Base-by-base conservation (phyloP, 805 yeast genomes). In the Kurtzmaniella cleridarum region DNA sequence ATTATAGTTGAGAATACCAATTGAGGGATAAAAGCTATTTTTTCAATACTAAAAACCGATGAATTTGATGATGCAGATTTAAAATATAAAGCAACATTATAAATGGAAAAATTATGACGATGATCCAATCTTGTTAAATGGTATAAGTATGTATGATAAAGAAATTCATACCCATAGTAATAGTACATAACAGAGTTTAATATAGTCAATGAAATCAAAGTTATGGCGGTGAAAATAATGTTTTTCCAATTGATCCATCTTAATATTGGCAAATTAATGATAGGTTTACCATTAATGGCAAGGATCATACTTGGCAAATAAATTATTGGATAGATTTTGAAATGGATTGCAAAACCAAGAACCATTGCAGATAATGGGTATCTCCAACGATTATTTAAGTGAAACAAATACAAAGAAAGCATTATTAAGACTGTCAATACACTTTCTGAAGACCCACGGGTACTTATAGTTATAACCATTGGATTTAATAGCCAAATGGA, bases 361-460 rank as follows among this genome's bases (percentile, higher is more conserved):
- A 78, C 59, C 0, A 80, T 18, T 2, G 70, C 72, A 3, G 69
- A 59, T 31, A 46, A 5, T 15, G 18, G 16, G n/a, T 23, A 9
- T 15, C 17, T n/a, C 12, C 16, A 18, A 20, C 24, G 24, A 20
- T 5, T 20, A 20, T 20, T 20, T 20, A 8, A 5, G 8, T 30
- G 16, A 9, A 81, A 52, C 30, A 55, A 63, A 49, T 76, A 79
- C 0, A 85, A 51, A 31, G 80, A 62, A 6, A 72, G 54, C 71
- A 88, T 75, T 3, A 89, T 74, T 47, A 91, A 64, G 26, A 86
- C 89, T 2, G 95, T 87, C 34, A 93, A 60, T 1, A 93, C 71
- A 44, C 96, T 89, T 54, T 93, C 98, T 0, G 96, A 84, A 20
- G 93, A 85, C 1, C 98, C 98, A 34, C 98, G 70, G 0, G 97